Evolutionary conservation across 208 protist species (phyloP).

Genomic region (Giardia muris): DNA sequence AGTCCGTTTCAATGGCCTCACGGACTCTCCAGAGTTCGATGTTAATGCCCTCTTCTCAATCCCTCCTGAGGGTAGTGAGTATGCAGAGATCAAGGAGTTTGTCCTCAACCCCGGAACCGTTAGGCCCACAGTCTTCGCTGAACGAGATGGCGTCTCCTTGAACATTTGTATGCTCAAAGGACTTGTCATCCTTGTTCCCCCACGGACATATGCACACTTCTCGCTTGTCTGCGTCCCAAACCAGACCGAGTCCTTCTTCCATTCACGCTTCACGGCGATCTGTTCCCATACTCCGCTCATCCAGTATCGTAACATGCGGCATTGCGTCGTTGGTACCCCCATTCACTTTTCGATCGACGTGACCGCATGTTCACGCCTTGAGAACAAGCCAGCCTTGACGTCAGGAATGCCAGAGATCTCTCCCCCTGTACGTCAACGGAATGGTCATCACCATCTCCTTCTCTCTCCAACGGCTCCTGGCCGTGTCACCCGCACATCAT

Average conservation of each 20-base stretch:
- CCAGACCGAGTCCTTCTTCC: background rate
- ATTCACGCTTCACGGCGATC: conserved; percentile 9
- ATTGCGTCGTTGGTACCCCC: background rate
- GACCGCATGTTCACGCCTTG: background rate
- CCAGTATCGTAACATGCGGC: conserved; percentile 15
- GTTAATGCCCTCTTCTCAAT: background rate
- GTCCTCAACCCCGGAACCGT: background rate
- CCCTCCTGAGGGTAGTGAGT: background rate
- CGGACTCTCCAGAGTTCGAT: background rate
- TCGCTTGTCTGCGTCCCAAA: background rate
- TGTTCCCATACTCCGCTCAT: background rate
- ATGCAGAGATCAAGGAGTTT: background rate
- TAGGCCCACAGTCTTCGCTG: background rate
- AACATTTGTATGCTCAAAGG: background rate
- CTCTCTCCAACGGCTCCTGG: background rate
- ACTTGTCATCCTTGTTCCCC: background rate
- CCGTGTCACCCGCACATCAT: background rate
- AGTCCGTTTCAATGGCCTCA: background rate
- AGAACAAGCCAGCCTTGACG: background rate
- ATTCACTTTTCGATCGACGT: background rate
- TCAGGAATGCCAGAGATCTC: background rate
- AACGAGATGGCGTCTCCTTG: background rate
- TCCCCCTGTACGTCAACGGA: background rate
- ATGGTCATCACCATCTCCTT: background rate
- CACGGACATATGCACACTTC: background rate